Evolutionary conservation across 2,329 filamentous ascomycete genomes (phyloP), one percentile per base, ranked within the genome.

Genomic region (Beauveria brongniartii): DNA sequence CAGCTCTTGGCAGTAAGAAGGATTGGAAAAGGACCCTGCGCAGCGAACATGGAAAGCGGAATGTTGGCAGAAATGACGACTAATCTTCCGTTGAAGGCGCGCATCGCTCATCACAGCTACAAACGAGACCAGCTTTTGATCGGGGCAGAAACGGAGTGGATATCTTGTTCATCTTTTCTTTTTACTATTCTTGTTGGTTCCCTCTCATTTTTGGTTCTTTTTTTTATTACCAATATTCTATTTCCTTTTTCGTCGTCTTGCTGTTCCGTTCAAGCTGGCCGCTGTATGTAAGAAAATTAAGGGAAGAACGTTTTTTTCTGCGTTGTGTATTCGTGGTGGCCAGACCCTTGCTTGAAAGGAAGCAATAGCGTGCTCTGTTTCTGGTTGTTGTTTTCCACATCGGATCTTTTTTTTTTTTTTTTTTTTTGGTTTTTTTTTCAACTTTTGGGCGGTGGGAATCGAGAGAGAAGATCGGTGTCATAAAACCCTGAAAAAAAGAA

Each of bases 181-280:
- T 40, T 60, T 57, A 40, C 40, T 61, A 16, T 61, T 26, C 26
- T 52, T 54, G 22, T 53, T 48, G 47, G 52, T 63, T 30, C 58
- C 30, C 22, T 59, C 51, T 54, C 61, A 61, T 44, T 60, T 60
- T 65, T 37, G 48, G 34, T 47, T 60, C 56, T 34, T 61, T 57
- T 57, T 44, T 48, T 61, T n/a, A n/a, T 24, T 62, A 63, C 37
- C 44, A 51, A 9, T 24, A 20, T 20, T 63, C 18, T 44, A 60
- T 59, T 58, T 54, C 7, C 55, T 12, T 59, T 41, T 22, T 48
- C 14, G 34, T 40, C 54, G 44, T n/a, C 46, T 47, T 46, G 28
- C 50, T 22, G 40, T 48, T 43, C 59, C 30, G 30, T 22, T 47
- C 37, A 18, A 51, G 59, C 34, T 55, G 30, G 57, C 40, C 50